phyloP scores from a whole-genome alignment of 352 stramenopile genomes.

The Peronospora farinosa region DNA sequence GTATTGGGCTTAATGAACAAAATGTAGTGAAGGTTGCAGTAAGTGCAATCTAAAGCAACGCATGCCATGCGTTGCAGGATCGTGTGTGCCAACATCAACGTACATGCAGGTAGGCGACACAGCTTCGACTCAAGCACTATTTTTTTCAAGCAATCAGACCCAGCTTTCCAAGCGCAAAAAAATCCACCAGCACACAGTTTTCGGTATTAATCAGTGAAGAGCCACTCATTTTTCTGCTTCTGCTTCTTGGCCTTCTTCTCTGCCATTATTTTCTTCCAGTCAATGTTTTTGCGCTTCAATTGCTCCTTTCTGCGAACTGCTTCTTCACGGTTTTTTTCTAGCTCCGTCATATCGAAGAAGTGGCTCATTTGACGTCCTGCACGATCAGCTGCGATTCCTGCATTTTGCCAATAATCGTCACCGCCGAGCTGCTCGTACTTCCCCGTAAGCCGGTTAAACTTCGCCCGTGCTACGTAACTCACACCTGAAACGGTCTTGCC shows the following conservation, averaged over 20 bases:
- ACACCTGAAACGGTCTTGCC: conserved; percentile 49
- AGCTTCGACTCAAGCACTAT: too few relatives aligned
- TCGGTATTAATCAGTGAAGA: conserved; percentile 60
- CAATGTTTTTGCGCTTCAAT: conserved; percentile 79
- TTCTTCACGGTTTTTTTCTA: conserved; percentile 80
- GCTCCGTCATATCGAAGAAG: conserved; percentile 74
- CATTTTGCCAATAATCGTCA: conserved; percentile 59
- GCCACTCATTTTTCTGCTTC: conserved; percentile 82
- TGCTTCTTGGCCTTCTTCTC: conserved; percentile 86
- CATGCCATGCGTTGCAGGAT: too few relatives aligned
- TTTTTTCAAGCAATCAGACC: too few relatives aligned
- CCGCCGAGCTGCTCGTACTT: conserved; percentile 66
- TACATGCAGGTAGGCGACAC: too few relatives aligned
- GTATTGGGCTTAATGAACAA: too few relatives aligned
- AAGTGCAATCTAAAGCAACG: too few relatives aligned
- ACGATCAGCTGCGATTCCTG: conserved; percentile 54
- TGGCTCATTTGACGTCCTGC: conserved; percentile 80
- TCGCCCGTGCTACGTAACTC: conserved; percentile 60
- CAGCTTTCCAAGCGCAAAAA: not conserved
- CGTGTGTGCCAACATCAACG: too few relatives aligned
- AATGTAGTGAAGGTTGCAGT: too few relatives aligned
- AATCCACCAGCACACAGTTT: not conserved
- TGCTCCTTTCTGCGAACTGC: conserved; percentile 68
- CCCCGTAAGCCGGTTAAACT: conserved; percentile 75
- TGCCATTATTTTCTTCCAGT: conserved; percentile 81